Base-by-base conservation (phyloP, 2,329 filamentous ascomycete species). In the Setomelanomma holmii region DNA sequence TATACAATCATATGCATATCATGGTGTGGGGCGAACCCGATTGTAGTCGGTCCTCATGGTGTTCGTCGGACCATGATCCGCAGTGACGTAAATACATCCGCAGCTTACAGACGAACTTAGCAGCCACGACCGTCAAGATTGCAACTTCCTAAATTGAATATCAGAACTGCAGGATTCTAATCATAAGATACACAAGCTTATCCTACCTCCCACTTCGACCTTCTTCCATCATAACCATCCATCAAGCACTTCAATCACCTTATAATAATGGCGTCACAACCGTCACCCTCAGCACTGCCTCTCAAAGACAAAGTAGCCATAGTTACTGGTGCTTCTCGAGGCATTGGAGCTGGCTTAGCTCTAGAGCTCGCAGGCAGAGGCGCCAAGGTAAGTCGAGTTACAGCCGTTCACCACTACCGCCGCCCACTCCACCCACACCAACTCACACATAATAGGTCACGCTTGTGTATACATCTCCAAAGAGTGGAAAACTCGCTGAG, bases 241-340 rank as follows among this genome's bases (percentile, higher is more conserved):
- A 33, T n/a, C n/a, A n/a, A n/a, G n/a, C n/a, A n/a, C n/a, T n/a
- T n/a, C n/a, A n/a, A n/a, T n/a, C n/a, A n/a, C n/a, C n/a, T 22
- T 23, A 30, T 14, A 30, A 30, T 10, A 41, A 68, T 67, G 61
- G 50, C 57, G 39, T 54, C 57, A 38, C 34, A 43, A 22, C 24
- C 52, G 21, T 51, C 33, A 20, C 17, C 45, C 34, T 47, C 51
- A 40, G 1, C 40, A 36, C 53, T 61, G 3, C 49, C 69, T 60
- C 48, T 74, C 21, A 33, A 66, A 40, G 69, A 65, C 22, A 76
- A 75, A 48, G 68, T 76, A 1, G 79, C 79, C 30, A 79, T 83
- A 36, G 76, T 83, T 1, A 83, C 79, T 1, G 80, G 81, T 7
- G 76, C 75, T 12, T 79, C 78, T n/a, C 70, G 80, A 53, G 79